A percentile compares a stretch with the other conserved stretches of the same genome.
These are phyloP conservation scores for Triticum aestivum DNA, from an alignment of 176 grass and related monocot species.

Conservation along the genomic window IWGSC_CS_RefSeq_v2.1 NC_057813.1:303037345-303037844, in stretches of 20 bases:
- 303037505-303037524: constrained; percentile 9
- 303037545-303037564: constrained; percentile 86
- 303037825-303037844: constrained; percentile 95
- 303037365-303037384: too few relatives aligned
- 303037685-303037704: constrained; percentile 96
- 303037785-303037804: constrained; percentile 31
- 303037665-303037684: constrained; percentile 99
- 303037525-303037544: constrained; percentile 41
- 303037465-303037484: constrained; percentile 25
- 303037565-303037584: constrained; percentile 99
- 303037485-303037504: constrained; percentile 19
- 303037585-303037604: constrained; percentile 75
- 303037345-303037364: too few relatives aligned
- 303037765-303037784: constrained; percentile 5
- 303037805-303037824: constrained; percentile 82
- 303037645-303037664: constrained; percentile 95
- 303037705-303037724: constrained; percentile 1
- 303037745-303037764: not conserved
- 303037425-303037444: not conserved
- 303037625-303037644: constrained; percentile 93
- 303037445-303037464: constrained; percentile 10
- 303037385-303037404: too few relatives aligned
- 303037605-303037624: constrained; percentile 74
- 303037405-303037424: too few relatives aligned
- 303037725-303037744: constrained; percentile 20